Evolutionary conservation across 352 stramenopile species (phyloP).

Genomic region (Saprolegnia parasitica): DNA sequence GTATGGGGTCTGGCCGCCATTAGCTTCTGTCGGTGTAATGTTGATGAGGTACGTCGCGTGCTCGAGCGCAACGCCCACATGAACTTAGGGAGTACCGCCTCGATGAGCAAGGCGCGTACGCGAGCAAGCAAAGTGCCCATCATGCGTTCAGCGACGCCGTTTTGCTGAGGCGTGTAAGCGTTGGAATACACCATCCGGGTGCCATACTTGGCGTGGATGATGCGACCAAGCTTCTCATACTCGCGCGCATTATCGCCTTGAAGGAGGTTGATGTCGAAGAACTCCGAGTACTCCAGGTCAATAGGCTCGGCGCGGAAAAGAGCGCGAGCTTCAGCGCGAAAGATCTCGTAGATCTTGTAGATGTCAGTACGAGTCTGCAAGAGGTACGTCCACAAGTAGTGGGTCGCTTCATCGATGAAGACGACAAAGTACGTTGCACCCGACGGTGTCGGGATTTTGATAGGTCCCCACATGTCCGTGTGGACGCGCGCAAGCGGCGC

Average conservation of each 20-base stretch:
- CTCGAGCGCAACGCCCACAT: not conserved
- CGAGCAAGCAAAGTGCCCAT: slow-evolving; percentile 29
- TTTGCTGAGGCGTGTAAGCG: slow-evolving; percentile 32
- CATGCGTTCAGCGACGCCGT: slow-evolving; percentile 32
- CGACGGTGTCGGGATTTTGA: no score
- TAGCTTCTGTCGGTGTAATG: not conserved
- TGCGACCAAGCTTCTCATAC: slow-evolving; percentile 31
- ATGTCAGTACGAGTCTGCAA: no score
- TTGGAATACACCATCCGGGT: slow-evolving; percentile 32
- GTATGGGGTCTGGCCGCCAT: not conserved
- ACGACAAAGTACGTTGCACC: no score
- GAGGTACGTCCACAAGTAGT: no score
- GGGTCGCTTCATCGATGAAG: no score
- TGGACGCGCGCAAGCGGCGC: no score
- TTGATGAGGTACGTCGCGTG: not conserved
- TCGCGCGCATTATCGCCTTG: slow-evolving; percentile 32
- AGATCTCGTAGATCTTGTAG: no score
- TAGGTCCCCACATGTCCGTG: no score
- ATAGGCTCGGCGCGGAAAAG: no score
- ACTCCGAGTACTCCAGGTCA: not conserved
- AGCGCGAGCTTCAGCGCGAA: no score
- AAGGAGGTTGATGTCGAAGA: slow-evolving; percentile 19
- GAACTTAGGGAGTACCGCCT: not conserved
- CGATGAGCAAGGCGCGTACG: not conserved
- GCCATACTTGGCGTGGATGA: slow-evolving; percentile 31